Conservation (phyloP, 2,329 filamentous ascomycete species). For the Pleomassaria siparia region DNA sequence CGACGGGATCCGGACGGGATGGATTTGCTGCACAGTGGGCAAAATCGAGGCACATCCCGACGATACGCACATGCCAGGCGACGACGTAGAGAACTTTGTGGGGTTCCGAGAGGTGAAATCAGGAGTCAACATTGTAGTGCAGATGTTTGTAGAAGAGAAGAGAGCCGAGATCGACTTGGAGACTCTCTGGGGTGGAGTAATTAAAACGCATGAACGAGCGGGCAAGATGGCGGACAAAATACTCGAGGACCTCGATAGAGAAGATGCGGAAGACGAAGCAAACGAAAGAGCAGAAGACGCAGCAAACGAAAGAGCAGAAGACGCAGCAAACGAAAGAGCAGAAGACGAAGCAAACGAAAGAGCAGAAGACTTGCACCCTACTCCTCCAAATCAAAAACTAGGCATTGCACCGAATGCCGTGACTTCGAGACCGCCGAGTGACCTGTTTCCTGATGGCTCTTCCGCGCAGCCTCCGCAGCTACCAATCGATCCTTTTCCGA, state of each 20-base stretch:
- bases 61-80: constrained; percentile 32
- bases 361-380: constrained; percentile 4
- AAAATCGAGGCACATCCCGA: constrained; percentile 61
- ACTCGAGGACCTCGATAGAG: constrained; percentile 23
- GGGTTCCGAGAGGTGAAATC: constrained; percentile 69
- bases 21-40: constrained; percentile 92
- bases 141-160: constrained; percentile 73
- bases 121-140: constrained; percentile 66
- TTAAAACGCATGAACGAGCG: constrained; percentile 47
- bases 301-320: constrained; percentile 13
- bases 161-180: constrained; percentile 68
- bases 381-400: not conserved
- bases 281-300: constrained; percentile 18
- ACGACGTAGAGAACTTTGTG: constrained; percentile 59
- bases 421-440: not conserved
- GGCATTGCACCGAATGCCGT: not conserved
- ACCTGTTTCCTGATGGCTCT: not conserved
- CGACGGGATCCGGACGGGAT: constrained; percentile 88
- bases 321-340: constrained; percentile 12
- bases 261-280: constrained; percentile 16
- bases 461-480: not conserved
- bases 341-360: constrained; percentile 5
- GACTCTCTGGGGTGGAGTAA: constrained; percentile 58
- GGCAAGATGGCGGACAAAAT: constrained; percentile 35
- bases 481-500: not conserved